phyloP scores from a whole-genome alignment of 2,329 filamentous ascomycete genomes.

The Trematosphaeria pertusa region DNA sequence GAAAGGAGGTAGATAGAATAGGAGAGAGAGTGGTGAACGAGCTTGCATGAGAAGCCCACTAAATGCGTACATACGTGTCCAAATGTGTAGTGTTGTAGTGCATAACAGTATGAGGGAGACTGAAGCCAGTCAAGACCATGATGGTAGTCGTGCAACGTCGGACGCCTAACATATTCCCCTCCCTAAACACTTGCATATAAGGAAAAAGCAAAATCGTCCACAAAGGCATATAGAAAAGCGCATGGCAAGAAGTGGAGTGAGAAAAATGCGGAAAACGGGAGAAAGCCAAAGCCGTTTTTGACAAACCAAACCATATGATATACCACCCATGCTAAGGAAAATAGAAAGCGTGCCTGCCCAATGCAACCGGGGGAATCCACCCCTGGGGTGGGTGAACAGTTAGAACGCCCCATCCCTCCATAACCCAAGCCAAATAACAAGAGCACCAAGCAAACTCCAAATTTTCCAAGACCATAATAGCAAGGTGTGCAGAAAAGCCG shows the following conservation, averaged over 20 bases:
- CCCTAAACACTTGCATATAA: too few species aligned
- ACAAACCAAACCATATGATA: slow-evolving; percentile 1
- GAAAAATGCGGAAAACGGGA: slow-evolving; percentile 8
- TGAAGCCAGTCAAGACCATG: too few species aligned
- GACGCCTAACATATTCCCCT: too few species aligned
- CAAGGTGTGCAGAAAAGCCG: neutral
- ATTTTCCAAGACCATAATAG: neutral
- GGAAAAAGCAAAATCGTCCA: neutral
- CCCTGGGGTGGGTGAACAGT: too few species aligned
- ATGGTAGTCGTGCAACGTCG: too few species aligned
- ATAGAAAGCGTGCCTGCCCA: slow-evolving; percentile 19
- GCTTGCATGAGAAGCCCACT: too few species aligned
- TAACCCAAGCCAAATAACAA: neutral
- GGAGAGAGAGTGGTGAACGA: too few species aligned
- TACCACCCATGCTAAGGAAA: slow-evolving; percentile 17
- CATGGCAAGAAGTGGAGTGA: neutral
- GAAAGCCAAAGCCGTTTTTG: slow-evolving; percentile 7
- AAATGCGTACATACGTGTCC: too few species aligned
- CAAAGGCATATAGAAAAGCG: neutral
- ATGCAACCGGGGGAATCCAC: slow-evolving; percentile 18
- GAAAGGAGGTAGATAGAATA: too few species aligned
- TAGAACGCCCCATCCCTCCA: neutral
- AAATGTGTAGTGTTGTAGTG: too few species aligned
- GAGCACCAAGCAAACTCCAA: neutral
- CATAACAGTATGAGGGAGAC: too few species aligned